These are phyloP conservation scores for Dactylorhiza incarnata DNA, from an alignment of 106 monocot species.

Conservation along the genomic window DNA sequence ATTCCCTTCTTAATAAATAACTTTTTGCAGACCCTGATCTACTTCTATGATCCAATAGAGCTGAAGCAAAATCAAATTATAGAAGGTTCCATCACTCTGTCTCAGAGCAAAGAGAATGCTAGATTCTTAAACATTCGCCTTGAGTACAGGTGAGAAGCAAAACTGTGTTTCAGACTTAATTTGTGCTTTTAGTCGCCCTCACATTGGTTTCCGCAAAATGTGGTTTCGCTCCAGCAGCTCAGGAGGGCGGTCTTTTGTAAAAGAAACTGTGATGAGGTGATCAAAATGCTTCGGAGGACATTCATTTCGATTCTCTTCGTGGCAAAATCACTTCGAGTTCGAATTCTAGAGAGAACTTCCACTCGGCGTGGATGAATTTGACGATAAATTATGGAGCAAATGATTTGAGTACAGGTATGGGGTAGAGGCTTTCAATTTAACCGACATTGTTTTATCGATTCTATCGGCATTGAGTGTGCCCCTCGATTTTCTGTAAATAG, in stretches of 20 bases:
- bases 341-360: neutral
- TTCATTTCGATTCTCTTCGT: neutral
- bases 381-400: neutral
- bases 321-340: neutral
- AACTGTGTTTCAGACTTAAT: neutral
- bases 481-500: neutral
- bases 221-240: slow-evolving; percentile 32
- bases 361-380: too few relatives aligned
- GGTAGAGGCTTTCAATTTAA: neutral
- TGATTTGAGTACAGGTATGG: neutral
- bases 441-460: neutral
- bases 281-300: neutral
- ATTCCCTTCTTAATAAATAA: neutral
- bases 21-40: slow-evolving; percentile 74
- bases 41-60: slow-evolving; percentile 92
- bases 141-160: slow-evolving; percentile 63
- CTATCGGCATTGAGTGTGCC: neutral
- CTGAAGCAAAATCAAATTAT: slow-evolving; percentile 84
- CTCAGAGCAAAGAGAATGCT: slow-evolving; percentile 58
- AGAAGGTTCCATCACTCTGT: slow-evolving; percentile 79
- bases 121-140: slow-evolving; percentile 91
- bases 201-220: neutral
- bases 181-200: neutral
- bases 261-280: slow-evolving; percentile 79
- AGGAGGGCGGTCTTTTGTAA: slow-evolving; percentile 81